A percentile compares a stretch with the other conserved stretches of the same genome.
Conservation (phyloP, 768 basidiomycete genomes). For the Mycena venus region DNA sequence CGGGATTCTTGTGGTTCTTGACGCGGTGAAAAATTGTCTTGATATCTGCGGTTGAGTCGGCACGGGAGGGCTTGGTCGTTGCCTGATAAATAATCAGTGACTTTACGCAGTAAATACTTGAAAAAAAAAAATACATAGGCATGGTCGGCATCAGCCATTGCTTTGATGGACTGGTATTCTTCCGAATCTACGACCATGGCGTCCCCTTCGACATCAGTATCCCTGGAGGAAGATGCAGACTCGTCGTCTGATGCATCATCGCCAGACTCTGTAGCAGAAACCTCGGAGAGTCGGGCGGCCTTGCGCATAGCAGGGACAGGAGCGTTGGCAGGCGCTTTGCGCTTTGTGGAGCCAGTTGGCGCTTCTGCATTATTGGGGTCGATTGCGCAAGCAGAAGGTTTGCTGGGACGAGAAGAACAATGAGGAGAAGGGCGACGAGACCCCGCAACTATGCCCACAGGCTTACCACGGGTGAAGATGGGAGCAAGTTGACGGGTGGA, state of each 20-base stretch:
- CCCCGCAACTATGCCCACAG: not conserved
- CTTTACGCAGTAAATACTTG: too few relatives aligned
- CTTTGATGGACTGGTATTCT: conserved; percentile 4
- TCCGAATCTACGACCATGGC: not conserved
- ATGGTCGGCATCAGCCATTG: conserved; percentile 8
- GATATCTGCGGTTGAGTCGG: not conserved
- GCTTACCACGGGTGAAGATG: not conserved
- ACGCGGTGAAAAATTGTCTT: not conserved
- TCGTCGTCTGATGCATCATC: not conserved
- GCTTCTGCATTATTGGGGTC: not conserved
- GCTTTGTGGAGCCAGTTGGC: not conserved
- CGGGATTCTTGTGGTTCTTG: not conserved
- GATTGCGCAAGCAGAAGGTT: not conserved
- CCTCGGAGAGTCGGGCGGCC: too few relatives aligned
- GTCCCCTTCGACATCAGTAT: not conserved
- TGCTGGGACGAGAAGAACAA: too few relatives aligned
- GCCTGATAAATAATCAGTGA: not conserved
- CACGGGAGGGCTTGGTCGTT: not conserved
- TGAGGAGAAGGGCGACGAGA: not conserved
- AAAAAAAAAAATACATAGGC: not conserved
- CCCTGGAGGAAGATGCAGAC: not conserved
- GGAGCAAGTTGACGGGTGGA: too few relatives aligned
- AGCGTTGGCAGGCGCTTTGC: not conserved
- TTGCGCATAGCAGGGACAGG: too few relatives aligned
- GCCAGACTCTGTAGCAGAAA: not conserved